These are phyloP conservation scores for Starmera quercuum DNA, from an alignment of 805 yeast species.

Conservation along the genomic window DNA sequence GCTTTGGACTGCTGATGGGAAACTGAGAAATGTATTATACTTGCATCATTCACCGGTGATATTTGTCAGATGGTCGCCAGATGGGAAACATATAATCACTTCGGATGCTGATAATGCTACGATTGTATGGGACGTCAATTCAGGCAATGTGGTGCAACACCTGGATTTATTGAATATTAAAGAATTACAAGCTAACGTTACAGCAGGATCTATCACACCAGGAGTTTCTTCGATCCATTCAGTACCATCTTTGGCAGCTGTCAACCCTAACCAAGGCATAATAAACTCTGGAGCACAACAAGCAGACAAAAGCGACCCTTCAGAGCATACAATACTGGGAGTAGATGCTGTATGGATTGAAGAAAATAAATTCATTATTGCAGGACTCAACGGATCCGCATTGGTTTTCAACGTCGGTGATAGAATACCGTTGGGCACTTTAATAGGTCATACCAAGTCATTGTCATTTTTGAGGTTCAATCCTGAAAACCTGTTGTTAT, in stretches of 20 bases:
- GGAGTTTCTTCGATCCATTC: no score
- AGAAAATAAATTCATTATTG: slow-evolving; percentile 58
- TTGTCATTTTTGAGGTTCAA: slow-evolving; percentile 51
- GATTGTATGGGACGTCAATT: slow-evolving; percentile 59
- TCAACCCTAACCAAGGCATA: no score
- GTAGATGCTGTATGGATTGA: slow-evolving; percentile 73
- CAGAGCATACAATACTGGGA: no score
- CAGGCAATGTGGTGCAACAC: slow-evolving; percentile 42
- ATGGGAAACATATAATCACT: slow-evolving; percentile 48
- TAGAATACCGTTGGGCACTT: slow-evolving; percentile 38
- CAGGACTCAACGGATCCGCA: slow-evolving; percentile 49
- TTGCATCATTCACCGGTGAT: slow-evolving; percentile 50
- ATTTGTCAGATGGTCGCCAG: slow-evolving; percentile 51
- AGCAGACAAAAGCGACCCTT: no score
- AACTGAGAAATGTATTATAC: slow-evolving; percentile 46
- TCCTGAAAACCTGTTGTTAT: slow-evolving; percentile 41
- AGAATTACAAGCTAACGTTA: neutral
- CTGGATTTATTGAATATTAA: slow-evolving; percentile 26
- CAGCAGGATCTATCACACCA: neutral
- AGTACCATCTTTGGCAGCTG: no score
- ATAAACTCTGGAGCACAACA: no score
- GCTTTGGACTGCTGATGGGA: slow-evolving; percentile 72
- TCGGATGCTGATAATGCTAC: slow-evolving; percentile 48
- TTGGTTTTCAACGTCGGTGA: slow-evolving; percentile 46
- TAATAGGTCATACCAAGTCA: slow-evolving; percentile 59